Conservation (phyloP, 1,139 yeast genomes). For the Kodamaea ohmeri region DNA sequence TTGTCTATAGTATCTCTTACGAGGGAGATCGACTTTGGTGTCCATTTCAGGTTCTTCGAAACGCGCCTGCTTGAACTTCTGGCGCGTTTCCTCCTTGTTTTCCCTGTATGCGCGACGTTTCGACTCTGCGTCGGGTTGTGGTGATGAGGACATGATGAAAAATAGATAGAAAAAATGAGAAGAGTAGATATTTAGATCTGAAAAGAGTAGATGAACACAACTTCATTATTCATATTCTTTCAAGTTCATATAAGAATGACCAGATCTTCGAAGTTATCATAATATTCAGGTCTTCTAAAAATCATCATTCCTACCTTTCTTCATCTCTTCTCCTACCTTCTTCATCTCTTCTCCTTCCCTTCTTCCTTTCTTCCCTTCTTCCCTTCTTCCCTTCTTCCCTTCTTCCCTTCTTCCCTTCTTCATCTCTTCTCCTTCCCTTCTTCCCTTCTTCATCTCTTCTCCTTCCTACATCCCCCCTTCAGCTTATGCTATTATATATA, state of each 20-base stretch:
- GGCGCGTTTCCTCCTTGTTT: constrained; percentile 34
- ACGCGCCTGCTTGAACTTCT: constrained; percentile 33
- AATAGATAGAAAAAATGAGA: neutral
- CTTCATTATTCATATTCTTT: no score
- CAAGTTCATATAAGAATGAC: no score
- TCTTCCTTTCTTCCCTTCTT: no score
- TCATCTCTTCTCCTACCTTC: no score
- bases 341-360: no score
- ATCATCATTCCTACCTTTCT: no score
- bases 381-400: neutral
- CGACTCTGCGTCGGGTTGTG: constrained; percentile 29
- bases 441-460: neutral
- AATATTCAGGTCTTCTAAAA: no score
- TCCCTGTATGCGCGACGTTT: constrained; percentile 42
- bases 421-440: neutral
- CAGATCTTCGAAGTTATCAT: no score
- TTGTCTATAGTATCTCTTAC: constrained; percentile 89
- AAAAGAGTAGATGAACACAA: no score
- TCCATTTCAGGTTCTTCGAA: constrained; percentile 20
- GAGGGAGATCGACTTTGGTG: constrained; percentile 52
- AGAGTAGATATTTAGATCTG: neutral
- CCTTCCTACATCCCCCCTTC: neutral
- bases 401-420: neutral
- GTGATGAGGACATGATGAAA: constrained; percentile 3
- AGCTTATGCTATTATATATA: neutral